Conservation (phyloP, 768 basidiomycete species). For the Tricholomella constricta region DNA sequence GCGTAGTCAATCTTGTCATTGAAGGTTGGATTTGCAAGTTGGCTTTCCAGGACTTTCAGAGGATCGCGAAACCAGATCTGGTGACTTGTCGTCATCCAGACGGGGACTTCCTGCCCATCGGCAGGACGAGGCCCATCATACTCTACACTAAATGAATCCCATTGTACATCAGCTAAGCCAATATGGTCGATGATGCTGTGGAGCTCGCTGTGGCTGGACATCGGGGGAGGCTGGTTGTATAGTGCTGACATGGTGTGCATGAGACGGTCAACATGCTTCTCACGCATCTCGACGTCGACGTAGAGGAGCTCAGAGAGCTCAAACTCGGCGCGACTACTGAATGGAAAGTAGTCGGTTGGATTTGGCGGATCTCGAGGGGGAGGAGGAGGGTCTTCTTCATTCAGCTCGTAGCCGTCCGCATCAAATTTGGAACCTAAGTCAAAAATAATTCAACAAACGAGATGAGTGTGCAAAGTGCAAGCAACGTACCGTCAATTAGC, state of each 20-base stretch:
- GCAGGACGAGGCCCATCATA: conserved; percentile 24
- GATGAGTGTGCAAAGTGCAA: background rate
- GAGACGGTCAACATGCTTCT: conserved; percentile 2
- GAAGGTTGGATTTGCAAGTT: conserved; percentile 38
- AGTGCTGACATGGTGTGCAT: conserved; percentile 1
- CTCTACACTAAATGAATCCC: conserved; percentile 32
- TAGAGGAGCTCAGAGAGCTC: conserved; percentile 9
- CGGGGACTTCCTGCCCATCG: conserved; percentile 16
- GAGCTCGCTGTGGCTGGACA: conserved; percentile 30
- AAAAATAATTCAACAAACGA: background rate
- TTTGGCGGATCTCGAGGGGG: background rate
- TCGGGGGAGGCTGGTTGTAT: conserved; percentile 22
- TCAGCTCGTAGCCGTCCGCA: background rate
- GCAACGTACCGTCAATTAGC: background rate
- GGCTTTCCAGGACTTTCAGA: conserved; percentile 24
- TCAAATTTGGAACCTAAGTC: conserved; percentile 3
- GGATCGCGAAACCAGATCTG: conserved; percentile 38
- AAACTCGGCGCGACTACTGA: background rate
- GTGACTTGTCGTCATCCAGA: conserved; percentile 34
- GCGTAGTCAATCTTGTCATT: conserved; percentile 31
- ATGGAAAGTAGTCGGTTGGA: conserved; percentile 3
- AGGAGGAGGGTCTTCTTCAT: background rate
- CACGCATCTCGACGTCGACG: conserved; percentile 8
- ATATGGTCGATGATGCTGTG: conserved; percentile 36
- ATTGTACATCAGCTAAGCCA: conserved; percentile 34